A percentile compares a stretch with the other conserved stretches of the same genome.
These are phyloP conservation scores for Pontederia paniculata DNA, from an alignment of 176 grass and related monocot species.

Conservation along the genomic window DNA sequence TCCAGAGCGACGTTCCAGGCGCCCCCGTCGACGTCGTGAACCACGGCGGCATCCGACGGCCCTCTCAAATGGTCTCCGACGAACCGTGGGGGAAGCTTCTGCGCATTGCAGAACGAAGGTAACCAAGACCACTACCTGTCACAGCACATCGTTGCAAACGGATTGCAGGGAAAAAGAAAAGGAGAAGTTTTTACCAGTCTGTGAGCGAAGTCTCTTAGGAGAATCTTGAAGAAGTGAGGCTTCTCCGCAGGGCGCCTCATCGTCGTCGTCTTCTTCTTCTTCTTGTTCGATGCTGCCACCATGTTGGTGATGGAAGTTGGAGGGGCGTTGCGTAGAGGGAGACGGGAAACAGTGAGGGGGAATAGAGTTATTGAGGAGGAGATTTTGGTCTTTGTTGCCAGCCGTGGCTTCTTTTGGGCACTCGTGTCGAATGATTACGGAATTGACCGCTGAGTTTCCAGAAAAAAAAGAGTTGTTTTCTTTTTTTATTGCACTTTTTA, in stretches of 20 bases:
- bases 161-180: neutral
- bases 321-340: too few relatives aligned
- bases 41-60: conserved; percentile 29
- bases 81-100: conserved; percentile 81
- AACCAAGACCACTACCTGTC: neutral
- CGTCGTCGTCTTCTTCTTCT: too few relatives aligned
- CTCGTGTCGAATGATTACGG: too few relatives aligned
- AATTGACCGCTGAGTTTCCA: too few relatives aligned
- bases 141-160: neutral
- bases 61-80: conserved; percentile 52
- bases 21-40: conserved; percentile 58
- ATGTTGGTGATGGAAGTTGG: too few relatives aligned
- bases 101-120: conserved; percentile 1
- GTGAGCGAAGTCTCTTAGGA: conserved; percentile 62
- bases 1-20: conserved; percentile 50
- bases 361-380: too few relatives aligned
- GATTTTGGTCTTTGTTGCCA: too few relatives aligned
- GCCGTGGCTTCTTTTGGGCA: too few relatives aligned
- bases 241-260: conserved; percentile 12
- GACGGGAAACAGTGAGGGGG: too few relatives aligned
- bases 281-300: too few relatives aligned
- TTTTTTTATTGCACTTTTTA: too few relatives aligned
- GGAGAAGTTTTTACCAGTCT: conserved; percentile 40
- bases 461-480: too few relatives aligned
- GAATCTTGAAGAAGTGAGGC: conserved; percentile 94